Evolutionary conservation across 495 filamentous ascomycete species (phyloP), one percentile per base, ranked within the genome.

Genomic region (Penicillium egyptiacum): DNA sequence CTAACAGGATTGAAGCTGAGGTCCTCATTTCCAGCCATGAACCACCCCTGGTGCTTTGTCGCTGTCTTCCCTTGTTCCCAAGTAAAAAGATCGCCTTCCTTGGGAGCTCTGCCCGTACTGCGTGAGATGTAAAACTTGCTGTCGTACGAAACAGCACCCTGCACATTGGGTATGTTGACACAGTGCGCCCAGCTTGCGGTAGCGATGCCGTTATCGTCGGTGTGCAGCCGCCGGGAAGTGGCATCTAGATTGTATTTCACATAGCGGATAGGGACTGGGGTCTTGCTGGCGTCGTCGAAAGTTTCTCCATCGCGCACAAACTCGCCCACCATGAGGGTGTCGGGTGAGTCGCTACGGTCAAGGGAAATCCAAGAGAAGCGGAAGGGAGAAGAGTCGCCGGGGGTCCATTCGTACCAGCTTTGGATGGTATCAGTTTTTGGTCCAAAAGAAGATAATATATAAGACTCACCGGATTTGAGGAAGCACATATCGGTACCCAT

Each of bases 401-500:
- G 39, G 19, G 48, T 53, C 63, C 63, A 65, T 43, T 62, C 57
- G 37, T 65, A 65, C 10, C 11, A 54, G 14, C 59, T 61, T 17
- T 14, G 12, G 16, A 22, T 43, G 43, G 5, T n/a, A 16, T 43
- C 31, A 26, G 45, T 14, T 3, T 41, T 42, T 14, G 4, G 3
- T 26, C 25, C 6, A 12, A 17, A 8, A n/a, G 16, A 19, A 26
- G 4, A 50, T n/a, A 1, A 49, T 40, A 7, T 5, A 22, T 3
- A 1, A 17, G 6, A 50, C 59, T 40, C 16, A 67, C 64, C 59
- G 59, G 41, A 64, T 55, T 51, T 67, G 61, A 20, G 64, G 59
- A 31, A 65, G 43, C 20, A 72, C 70, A 39, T 65, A 74, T 57
- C 56, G 62, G 54, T 73, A 72, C 2, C 59, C 55, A 50, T 59